These are phyloP conservation scores for Sclerotinia nivalis DNA, from an alignment of 2,329 filamentous ascomycete species.

Conservation along the genomic window DNA sequence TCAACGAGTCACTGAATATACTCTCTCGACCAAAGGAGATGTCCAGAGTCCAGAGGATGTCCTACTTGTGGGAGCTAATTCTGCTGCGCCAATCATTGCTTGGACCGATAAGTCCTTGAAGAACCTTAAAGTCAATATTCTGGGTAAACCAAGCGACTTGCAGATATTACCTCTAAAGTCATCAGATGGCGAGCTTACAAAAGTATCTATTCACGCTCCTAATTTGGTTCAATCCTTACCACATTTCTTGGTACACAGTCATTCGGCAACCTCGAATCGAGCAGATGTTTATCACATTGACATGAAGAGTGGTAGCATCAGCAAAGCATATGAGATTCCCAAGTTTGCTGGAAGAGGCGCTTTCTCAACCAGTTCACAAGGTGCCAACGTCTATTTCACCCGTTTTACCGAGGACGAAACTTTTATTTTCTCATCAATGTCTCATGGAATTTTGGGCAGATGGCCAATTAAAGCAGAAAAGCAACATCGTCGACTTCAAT, in stretches of 20 bases:
- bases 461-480: slow-evolving; percentile 61
- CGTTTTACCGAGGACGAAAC: slow-evolving; percentile 76
- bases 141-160: slow-evolving; percentile 57
- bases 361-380: slow-evolving; percentile 75
- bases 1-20: slow-evolving; percentile 68
- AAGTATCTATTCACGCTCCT: slow-evolving; percentile 69
- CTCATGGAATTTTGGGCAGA: slow-evolving; percentile 71
- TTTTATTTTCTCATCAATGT: slow-evolving; percentile 71
- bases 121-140: slow-evolving; percentile 69
- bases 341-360: slow-evolving; percentile 68
- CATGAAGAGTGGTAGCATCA: slow-evolving; percentile 64
- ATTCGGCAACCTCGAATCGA: slow-evolving; percentile 69
- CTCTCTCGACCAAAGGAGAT: slow-evolving; percentile 72
- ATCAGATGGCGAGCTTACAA: slow-evolving; percentile 53
- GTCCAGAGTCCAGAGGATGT: slow-evolving; percentile 64
- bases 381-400: slow-evolving; percentile 86
- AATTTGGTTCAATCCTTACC: slow-evolving; percentile 68
- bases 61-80: slow-evolving; percentile 74
- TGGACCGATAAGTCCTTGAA: slow-evolving; percentile 67
- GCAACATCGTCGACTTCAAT: slow-evolving; percentile 47
- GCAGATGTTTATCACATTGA: slow-evolving; percentile 86
- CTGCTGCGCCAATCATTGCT: slow-evolving; percentile 70
- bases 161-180: slow-evolving; percentile 55
- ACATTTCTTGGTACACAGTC: slow-evolving; percentile 84
- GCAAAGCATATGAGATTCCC: slow-evolving; percentile 80